Conservation (phyloP, 1,284 basidiomycete species). For the Xerocomus alliaceus region DNA sequence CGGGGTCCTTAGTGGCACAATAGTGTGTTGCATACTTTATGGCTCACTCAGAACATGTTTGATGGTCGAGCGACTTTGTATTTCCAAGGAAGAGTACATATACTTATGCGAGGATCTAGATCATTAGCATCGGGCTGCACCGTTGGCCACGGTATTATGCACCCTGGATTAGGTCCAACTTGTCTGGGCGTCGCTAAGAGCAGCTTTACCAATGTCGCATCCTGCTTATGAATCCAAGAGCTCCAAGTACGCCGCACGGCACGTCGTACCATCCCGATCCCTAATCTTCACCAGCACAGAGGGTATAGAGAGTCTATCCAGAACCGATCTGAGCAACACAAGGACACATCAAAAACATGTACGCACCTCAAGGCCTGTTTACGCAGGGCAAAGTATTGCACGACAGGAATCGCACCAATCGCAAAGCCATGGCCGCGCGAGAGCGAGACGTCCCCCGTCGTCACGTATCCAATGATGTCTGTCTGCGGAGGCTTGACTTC, state of each 20-base stretch:
- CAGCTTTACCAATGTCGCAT: neutral
- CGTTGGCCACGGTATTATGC: neutral
- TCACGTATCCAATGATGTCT: slow-evolving; percentile 77
- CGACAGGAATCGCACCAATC: slow-evolving; percentile 72
- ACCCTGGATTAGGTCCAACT: neutral
- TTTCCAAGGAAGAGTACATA: too few relatives aligned
- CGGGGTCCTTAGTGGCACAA: too few relatives aligned
- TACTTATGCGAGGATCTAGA: too few relatives aligned
- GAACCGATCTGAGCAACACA: neutral
- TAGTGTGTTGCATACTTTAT: too few relatives aligned
- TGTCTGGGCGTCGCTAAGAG: neutral
- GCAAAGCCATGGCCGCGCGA: slow-evolving; percentile 76
- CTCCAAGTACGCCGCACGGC: slow-evolving; percentile 50
- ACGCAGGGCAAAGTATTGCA: slow-evolving; percentile 57
- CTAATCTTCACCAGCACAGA: slow-evolving; percentile 55
- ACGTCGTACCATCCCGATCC: slow-evolving; percentile 53
- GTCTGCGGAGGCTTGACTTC: slow-evolving; percentile 48
- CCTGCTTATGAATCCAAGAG: slow-evolving; percentile 39
- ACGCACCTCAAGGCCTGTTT: slow-evolving; percentile 58
- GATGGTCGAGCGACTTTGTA: too few relatives aligned
- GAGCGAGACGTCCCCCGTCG: slow-evolving; percentile 81
- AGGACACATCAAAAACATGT: neutral
- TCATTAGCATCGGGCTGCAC: too few relatives aligned
- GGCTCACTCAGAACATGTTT: too few relatives aligned
- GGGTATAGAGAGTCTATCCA: slow-evolving; percentile 25